Conservation (phyloP, 1,284 basidiomycete genomes). For the Dichomitus squalens region DNA sequence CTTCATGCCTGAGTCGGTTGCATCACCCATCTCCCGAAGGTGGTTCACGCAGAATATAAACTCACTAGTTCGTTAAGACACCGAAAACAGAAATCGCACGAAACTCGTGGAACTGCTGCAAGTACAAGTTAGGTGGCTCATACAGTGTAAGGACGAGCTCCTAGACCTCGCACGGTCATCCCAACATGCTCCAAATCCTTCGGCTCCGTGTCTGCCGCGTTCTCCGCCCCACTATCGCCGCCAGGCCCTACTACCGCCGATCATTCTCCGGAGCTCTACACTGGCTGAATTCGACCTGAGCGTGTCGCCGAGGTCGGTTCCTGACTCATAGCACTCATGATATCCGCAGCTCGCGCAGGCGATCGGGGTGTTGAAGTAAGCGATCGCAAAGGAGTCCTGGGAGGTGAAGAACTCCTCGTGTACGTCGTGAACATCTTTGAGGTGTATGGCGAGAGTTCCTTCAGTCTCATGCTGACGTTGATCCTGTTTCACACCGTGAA, state of each 20-base stretch:
- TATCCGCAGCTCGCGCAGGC: slow-evolving; percentile 67
- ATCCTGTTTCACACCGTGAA: slow-evolving; percentile 95
- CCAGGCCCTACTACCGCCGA: slow-evolving; percentile 25
- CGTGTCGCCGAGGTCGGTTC: not conserved
- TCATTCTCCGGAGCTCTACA: slow-evolving; percentile 21
- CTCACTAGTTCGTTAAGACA: too few species aligned
- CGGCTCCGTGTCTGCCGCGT: slow-evolving; percentile 33
- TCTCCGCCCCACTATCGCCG: slow-evolving; percentile 35
- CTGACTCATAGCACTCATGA: slow-evolving; percentile 51
- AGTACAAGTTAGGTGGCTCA: too few species aligned
- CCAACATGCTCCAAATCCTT: slow-evolving; percentile 59
- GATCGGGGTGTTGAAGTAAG: slow-evolving; percentile 63
- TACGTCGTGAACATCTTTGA: slow-evolving; percentile 79
- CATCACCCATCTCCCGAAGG: too few species aligned
- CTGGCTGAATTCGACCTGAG: not conserved
- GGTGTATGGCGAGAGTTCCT: slow-evolving; percentile 93
- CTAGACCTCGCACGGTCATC: too few species aligned
- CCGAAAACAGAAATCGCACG: too few species aligned
- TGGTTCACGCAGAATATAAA: too few species aligned
- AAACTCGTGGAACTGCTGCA: too few species aligned
- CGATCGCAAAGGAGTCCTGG: slow-evolving; percentile 61
- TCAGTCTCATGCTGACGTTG: slow-evolving; percentile 82
- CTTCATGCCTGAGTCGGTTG: too few species aligned
- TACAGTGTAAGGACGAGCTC: too few species aligned
- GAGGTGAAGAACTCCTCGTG: too few species aligned